These are phyloP conservation scores for Pseudomicrostroma phylloplanum DNA, from an alignment of 1,284 basidiomycete species.

Conservation along the genomic window DNA sequence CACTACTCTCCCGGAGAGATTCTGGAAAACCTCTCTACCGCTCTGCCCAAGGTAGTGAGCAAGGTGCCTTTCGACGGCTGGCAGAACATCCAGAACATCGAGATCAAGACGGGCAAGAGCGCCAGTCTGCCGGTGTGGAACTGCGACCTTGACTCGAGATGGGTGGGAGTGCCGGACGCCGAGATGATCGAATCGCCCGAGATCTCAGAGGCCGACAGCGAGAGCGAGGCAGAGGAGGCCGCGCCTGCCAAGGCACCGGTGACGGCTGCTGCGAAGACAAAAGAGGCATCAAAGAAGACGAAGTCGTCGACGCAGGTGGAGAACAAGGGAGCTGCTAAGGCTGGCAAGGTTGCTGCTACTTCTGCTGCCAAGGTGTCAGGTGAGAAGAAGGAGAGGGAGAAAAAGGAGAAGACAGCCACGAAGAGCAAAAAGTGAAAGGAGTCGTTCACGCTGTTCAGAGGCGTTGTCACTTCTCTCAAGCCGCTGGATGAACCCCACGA, in stretches of 20 bases:
- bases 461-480: no score
- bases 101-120: slow-evolving; percentile 83
- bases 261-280: slow-evolving; percentile 5
- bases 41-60: slow-evolving; percentile 68
- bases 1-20: slow-evolving; percentile 69
- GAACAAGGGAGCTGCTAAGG: background rate
- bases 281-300: background rate
- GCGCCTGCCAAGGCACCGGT: slow-evolving; percentile 6
- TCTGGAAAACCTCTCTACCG: slow-evolving; percentile 69
- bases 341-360: background rate
- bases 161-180: slow-evolving; percentile 15
- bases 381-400: slow-evolving; percentile 6
- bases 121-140: slow-evolving; percentile 85
- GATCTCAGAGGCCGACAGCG: background rate
- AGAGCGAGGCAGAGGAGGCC: background rate
- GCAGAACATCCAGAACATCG: slow-evolving; percentile 82
- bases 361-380: background rate
- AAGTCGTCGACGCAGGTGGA: slow-evolving; percentile 3
- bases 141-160: slow-evolving; percentile 57
- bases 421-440: no score
- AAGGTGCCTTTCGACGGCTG: slow-evolving; percentile 66
- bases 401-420: no score
- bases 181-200: slow-evolving; percentile 7
- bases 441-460: no score
- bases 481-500: no score